These are phyloP conservation scores for Colletotrichum graminicola DNA, from an alignment of 2,329 filamentous ascomycete genomes.

Conservation along the genomic window DNA sequence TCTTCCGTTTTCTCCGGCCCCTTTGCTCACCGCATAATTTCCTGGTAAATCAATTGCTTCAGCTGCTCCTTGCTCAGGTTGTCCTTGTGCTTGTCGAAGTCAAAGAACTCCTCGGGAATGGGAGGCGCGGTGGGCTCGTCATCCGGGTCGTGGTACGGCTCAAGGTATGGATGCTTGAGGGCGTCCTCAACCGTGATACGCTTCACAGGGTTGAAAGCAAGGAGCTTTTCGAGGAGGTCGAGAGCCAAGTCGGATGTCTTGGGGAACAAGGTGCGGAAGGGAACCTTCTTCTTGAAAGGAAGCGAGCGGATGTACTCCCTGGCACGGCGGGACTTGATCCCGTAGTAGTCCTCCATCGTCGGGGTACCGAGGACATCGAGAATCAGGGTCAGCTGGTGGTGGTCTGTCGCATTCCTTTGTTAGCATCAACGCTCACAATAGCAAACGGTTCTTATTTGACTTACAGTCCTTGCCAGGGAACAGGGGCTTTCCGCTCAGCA, in stretches of 20 bases:
- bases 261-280: slow-evolving; percentile 95
- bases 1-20: not conserved
- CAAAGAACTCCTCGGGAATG: slow-evolving; percentile 99
- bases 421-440: not conserved
- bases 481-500: slow-evolving; percentile 97
- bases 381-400: slow-evolving; percentile 97
- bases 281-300: slow-evolving; percentile 99
- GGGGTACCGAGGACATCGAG: slow-evolving; percentile 97
- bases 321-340: slow-evolving; percentile 97
- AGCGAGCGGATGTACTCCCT: slow-evolving; percentile 98
- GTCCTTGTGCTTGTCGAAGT: slow-evolving; percentile 99
- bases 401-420: slow-evolving; percentile 69
- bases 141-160: slow-evolving; percentile 98
- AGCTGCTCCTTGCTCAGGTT: slow-evolving; percentile 97
- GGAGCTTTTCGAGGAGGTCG: slow-evolving; percentile 92
- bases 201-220: slow-evolving; percentile 99
- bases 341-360: slow-evolving; percentile 99
- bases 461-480: slow-evolving; percentile 98
- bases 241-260: slow-evolving; percentile 98
- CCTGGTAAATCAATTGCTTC: slow-evolving; percentile 96
- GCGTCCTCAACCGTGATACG: slow-evolving; percentile 98
- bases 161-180: slow-evolving; percentile 95
- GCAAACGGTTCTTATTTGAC: slow-evolving; percentile 47
- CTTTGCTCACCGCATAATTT: slow-evolving; percentile 78
- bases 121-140: slow-evolving; percentile 97